Evolutionary conservation across 768 basidiomycete species (phyloP).

Genomic region (Lactifluus subvellereus): DNA sequence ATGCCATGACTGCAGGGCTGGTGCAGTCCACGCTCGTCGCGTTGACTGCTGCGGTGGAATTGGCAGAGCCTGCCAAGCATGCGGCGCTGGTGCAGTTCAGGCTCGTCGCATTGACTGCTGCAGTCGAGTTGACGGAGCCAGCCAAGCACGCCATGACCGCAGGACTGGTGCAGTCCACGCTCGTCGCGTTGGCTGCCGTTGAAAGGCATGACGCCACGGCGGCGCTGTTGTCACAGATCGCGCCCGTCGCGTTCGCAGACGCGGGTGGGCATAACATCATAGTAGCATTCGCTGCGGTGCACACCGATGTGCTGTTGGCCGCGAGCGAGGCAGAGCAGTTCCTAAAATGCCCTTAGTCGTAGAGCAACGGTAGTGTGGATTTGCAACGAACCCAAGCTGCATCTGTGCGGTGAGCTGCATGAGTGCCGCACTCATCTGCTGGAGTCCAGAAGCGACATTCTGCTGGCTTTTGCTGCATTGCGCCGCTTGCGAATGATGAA

Average conservation of each 20-base stretch:
- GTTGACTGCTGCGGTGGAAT: neutral
- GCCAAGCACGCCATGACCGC: neutral
- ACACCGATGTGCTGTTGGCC: neutral
- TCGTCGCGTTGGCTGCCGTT: neutral
- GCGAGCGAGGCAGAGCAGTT: neutral
- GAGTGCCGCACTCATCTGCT: neutral
- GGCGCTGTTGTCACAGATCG: neutral
- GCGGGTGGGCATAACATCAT: neutral
- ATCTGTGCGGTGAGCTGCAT: neutral
- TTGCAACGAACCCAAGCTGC: neutral
- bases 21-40: neutral
- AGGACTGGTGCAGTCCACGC: neutral
- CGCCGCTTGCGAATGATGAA: neutral
- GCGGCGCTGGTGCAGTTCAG: neutral
- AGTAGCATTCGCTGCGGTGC: neutral
- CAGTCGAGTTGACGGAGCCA: neutral
- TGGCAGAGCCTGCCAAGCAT: neutral
- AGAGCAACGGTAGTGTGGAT: neutral
- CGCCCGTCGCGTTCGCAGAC: neutral
- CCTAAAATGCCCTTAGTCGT: neutral
- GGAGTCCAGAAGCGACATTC: neutral
- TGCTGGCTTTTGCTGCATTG: neutral
- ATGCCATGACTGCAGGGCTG: neutral
- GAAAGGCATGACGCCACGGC: neutral
- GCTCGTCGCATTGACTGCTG: neutral